phyloP scores from a whole-genome alignment of 2,329 filamentous ascomycete genomes.

The Teratosphaeriaceae sp. region DNA sequence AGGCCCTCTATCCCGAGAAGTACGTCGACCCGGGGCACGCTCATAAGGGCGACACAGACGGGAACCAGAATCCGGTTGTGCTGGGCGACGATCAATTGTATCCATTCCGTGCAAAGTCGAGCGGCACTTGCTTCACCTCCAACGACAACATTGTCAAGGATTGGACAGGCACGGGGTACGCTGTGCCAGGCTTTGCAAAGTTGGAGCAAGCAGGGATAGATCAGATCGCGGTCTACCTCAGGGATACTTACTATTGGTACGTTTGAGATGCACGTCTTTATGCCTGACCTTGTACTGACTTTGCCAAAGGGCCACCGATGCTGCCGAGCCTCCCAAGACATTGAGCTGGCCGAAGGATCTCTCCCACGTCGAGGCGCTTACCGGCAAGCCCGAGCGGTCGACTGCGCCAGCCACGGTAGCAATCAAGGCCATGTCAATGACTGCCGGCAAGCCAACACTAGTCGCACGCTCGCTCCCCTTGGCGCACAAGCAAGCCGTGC shows the following conservation, averaged over 20 bases:
- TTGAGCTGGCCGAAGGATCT: background rate
- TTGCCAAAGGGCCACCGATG: background rate
- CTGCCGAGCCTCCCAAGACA: background rate
- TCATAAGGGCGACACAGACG: background rate
- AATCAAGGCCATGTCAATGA: background rate
- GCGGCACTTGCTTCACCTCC: background rate
- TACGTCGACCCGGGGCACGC: background rate
- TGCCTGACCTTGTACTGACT: background rate
- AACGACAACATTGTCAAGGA: background rate
- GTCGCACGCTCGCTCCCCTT: background rate
- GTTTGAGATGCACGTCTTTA: background rate
- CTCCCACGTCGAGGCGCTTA: background rate
- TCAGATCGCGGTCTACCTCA: background rate
- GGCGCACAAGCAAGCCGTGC: background rate
- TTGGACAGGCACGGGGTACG: background rate
- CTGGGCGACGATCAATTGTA: background rate
- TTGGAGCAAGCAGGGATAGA: background rate
- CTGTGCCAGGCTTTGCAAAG: background rate
- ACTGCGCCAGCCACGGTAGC: background rate
- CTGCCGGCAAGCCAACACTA: background rate
- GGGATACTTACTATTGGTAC: background rate
- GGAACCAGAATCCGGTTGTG: background rate
- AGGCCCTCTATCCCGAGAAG: background rate
- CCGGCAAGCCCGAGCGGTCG: background rate
- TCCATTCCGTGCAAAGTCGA: background rate